phyloP scores from a whole-genome alignment of 208 protist species.

The Leishmania lainsoni region DNA sequence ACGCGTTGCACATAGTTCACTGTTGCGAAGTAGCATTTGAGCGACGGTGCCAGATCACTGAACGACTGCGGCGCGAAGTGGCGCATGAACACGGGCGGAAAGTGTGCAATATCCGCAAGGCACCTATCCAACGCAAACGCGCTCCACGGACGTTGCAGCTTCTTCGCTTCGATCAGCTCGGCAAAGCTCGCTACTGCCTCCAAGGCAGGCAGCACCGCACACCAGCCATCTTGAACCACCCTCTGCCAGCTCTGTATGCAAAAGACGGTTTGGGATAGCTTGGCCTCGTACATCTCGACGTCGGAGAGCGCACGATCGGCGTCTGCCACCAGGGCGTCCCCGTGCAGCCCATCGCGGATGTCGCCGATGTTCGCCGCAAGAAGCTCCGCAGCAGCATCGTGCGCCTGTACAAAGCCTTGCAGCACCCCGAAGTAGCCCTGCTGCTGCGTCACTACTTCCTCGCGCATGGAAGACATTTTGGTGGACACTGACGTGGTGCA shows the following conservation, averaged over 20 bases:
- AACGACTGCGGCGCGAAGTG: conserved; percentile 71
- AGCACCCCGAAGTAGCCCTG: conserved; percentile 41
- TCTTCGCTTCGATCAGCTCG: conserved; percentile 61
- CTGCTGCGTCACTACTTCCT: conserved; percentile 38
- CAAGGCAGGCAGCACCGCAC: conserved; percentile 41
- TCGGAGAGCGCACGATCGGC: conserved; percentile 55
- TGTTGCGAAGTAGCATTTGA: conserved; percentile 73
- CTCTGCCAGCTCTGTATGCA: conserved; percentile 51
- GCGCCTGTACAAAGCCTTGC: conserved; percentile 27
- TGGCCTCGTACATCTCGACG: conserved; percentile 56
- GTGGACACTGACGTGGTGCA: conserved; percentile 21
- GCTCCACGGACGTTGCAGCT: conserved; percentile 65
- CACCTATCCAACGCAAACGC: conserved; percentile 53
- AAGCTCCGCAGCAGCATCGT: conserved; percentile 27
- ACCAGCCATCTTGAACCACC: conserved; percentile 60
- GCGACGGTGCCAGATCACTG: conserved; percentile 47
- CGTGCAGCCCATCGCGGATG: conserved; percentile 33
- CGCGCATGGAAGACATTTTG: conserved; percentile 32
- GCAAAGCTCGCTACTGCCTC: conserved; percentile 27
- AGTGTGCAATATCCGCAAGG: conserved; percentile 37
- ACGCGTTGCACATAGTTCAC: conserved; percentile 66
- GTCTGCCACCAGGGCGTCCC: conserved; percentile 40
- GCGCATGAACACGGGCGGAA: conserved; percentile 41
- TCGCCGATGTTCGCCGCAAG: conserved; percentile 47
- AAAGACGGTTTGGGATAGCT: conserved; percentile 40